Conservation (phyloP, 257 asterid genomes). For the Coffea canephora region DNA sequence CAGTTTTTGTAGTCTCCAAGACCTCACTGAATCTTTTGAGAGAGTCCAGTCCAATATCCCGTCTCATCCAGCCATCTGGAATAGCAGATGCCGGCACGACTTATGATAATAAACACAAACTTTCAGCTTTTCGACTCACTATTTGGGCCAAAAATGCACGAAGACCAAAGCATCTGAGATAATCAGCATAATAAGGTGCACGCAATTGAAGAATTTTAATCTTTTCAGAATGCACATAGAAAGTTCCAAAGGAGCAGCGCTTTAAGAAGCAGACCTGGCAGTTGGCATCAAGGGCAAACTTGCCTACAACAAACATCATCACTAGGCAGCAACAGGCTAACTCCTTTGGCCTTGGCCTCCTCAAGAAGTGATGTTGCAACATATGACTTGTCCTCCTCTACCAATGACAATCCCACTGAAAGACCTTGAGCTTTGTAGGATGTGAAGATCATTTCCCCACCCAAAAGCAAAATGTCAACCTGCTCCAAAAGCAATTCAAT, state of each 20-base stretch:
- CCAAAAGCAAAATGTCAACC: slow-evolving; percentile 66
- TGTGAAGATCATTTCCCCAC: slow-evolving; percentile 94
- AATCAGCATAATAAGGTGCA: neutral
- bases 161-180: neutral
- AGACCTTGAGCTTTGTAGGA: slow-evolving; percentile 90
- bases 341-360: slow-evolving; percentile 87
- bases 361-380: slow-evolving; percentile 69
- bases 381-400: slow-evolving; percentile 86
- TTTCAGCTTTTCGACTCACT: neutral
- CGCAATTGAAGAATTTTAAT: neutral
- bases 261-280: slow-evolving; percentile 55
- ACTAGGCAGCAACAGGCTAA: slow-evolving; percentile 64
- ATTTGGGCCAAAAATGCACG: neutral
- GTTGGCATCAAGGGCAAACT: slow-evolving; percentile 84
- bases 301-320: slow-evolving; percentile 78
- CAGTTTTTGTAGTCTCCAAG: slow-evolving; percentile 71
- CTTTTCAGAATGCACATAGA: neutral
- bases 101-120: slow-evolving; percentile 32
- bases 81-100: slow-evolving; percentile 67
- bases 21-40: slow-evolving; percentile 72
- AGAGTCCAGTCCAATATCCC: slow-evolving; percentile 85
- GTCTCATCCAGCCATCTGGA: slow-evolving; percentile 92
- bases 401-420: slow-evolving; percentile 81
- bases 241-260: neutral
- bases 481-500: slow-evolving; percentile 81